Base-by-base conservation (phyloP, 2,329 filamentous ascomycete species). In the Sclerotinia nivalis region DNA sequence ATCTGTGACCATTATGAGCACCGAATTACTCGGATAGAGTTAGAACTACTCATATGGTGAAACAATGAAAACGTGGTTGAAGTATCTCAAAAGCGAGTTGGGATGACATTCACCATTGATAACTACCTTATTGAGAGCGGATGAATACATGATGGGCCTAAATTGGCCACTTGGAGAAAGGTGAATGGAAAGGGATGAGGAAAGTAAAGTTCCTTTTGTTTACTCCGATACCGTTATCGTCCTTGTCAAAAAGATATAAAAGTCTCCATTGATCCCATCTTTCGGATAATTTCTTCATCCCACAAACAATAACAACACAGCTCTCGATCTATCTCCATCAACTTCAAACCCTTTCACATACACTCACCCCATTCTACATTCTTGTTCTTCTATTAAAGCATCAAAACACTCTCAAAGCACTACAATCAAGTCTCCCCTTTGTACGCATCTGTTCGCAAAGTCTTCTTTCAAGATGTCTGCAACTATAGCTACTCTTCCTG, bases 61-160 rank as follows among this genome's bases (percentile, higher is more conserved):
- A 68, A 68, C 66, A 62, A 37, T 47, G 22, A 54, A 52, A 47
- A 45, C 25, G 25, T 68, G 56, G 34, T 62, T 45, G 47, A 62
- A 68, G 56, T 68, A 62, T 62, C 45, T 62, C 66, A 54, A 68
- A 50, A 20, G 45, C n/a, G 25, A 62, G 43, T 54, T 68, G 56
- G 47, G 43, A 62, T 25, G 55, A 62, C 45, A 62, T 34, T 68
- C 56, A 54, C 34, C 58, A 47, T 50, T 50, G 56, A 68, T 61
- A 50, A 52, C 56, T 68, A 62, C 56, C 56, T 50, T 49, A 54
- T 68, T 68, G n/a, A 60, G 47, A 54, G 10, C 31, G 49, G 61
- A 40, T 64, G 31, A 37, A 62, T 22, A 58, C 64, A 66, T 47
- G 12, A 66, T 66, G 50, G 20, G 64, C 49, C 25, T 45, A 20